Base-by-base conservation (phyloP, 2,329 filamentous ascomycete genomes). In the Phyllosticta citrichinensis region DNA sequence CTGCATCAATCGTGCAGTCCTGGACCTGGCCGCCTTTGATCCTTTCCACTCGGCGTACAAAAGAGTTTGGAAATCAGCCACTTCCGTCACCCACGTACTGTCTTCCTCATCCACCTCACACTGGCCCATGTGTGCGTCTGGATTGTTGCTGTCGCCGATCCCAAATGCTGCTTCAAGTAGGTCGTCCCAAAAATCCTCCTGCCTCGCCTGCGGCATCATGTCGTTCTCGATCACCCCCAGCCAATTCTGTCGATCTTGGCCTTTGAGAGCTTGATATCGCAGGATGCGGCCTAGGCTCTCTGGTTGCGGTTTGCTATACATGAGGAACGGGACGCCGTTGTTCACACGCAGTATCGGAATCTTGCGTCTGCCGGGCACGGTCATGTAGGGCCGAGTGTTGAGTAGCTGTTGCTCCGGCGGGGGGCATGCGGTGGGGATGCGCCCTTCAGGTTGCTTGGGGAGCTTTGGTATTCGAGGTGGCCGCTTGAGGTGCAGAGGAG, bases 221-320 rank as follows among this genome's bases (percentile, higher is more conserved):
- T 47, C 40, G 14, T 47, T 12, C 8, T 47, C 40, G 1, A 47
- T n/a, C n/a, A 69, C 64, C 9, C 25, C 19, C 2, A 6, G 17
- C 17, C 78, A 73, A 53, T 69, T 69, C 52, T 77, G 72, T n/a
- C 79, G 79, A 50, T 73, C 69, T 3, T 68, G 63, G 19, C 80
- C 70, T 66, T 82, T 83, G 56, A 81, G 75, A 10, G 77, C 75
- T n/a, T 47, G 17, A 5, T 6, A 47, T 8, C 40, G 40, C 2
- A 92, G 67, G 17, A 86, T 78, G 9, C 80, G 74, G n/a, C 79
- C 81, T 20, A 92, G 72, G n/a, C 73, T 72, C 0, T 70, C 68
- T 2, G 86, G 81, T 70, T 91, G 86, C 4, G 85, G 85, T 70
- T 87, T 88, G 64, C 76, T 79, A 53, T 87, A 73, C 40, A 88